Base-by-base conservation (phyloP, 2,329 filamentous ascomycete species). In the Trichoderma sp. region DNA sequence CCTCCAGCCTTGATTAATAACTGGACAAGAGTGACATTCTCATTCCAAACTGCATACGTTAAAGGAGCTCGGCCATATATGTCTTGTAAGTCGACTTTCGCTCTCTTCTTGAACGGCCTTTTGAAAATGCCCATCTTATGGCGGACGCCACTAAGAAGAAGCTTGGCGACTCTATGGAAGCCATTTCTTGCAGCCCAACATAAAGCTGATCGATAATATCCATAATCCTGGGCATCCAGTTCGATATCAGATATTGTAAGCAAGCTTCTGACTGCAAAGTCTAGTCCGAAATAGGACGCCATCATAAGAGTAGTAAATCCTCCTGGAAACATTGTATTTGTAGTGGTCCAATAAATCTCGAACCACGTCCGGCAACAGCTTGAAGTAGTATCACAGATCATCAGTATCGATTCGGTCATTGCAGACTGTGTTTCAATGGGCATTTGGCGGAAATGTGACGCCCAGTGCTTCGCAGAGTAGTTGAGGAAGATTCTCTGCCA, bases 401-500 rank as follows among this genome's bases (percentile, higher is more conserved):
- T n/a, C 11, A 58, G 30, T 43, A 51, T 18, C 14, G 14, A 43
- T 26, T 59, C 11, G 16, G 21, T 43, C 63, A 43, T 24, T 2
- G 7, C 18, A 1, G 43, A 13, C 14, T 39, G 43, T 24, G 10
- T 26, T 16, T 59, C n/a, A 30, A 49, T 51, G 13, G 11, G 16
- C 6, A 14, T 14, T 39, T 30, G 24, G 3, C 65, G 69, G 55
- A 70, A 60, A 54, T 72, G 70, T 28, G 7, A 32, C 8, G 71
- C 34, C 71, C 70, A 72, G 37, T 70, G 37, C 7, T 43, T 59
- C 2, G 70, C 67, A 18, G 71, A 69, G 56, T 72, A 72, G 18
- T 63, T 58, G 13, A 71, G 69, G n/a, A 72, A 71, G 5, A 37
- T 13, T 24, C 46, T 3, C 5, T 2, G 10, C 26, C 51, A n/a